Conservation (phyloP, 352 stramenopile genomes). For the Globisporangium heterothallicum region DNA sequence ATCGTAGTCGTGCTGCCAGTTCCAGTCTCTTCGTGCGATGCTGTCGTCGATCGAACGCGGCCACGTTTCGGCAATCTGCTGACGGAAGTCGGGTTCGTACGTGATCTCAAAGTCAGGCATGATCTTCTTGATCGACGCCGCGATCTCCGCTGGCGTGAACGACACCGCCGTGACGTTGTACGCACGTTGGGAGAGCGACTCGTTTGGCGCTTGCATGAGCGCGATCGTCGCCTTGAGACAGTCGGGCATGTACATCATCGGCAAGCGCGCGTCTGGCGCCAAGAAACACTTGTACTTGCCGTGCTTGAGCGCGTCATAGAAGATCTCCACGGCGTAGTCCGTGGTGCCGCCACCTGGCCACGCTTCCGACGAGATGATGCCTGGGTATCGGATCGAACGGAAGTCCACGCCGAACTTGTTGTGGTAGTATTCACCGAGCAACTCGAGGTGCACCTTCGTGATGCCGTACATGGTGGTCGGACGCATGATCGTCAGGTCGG, state of each 20-base stretch:
- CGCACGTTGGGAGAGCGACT: slow-evolving; percentile 73
- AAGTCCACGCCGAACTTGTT: slow-evolving; percentile 90
- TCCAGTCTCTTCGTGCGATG: slow-evolving; percentile 79
- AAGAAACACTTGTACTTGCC: slow-evolving; percentile 90
- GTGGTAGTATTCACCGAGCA: slow-evolving; percentile 91
- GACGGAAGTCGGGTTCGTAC: slow-evolving; percentile 87
- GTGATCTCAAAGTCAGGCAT: slow-evolving; percentile 85
- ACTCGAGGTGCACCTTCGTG: slow-evolving; percentile 90
- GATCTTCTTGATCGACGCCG: slow-evolving; percentile 77
- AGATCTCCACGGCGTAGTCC: slow-evolving; percentile 93
- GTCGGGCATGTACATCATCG: slow-evolving; percentile 95
- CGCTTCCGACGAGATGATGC: slow-evolving; percentile 86
- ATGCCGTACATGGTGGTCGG: slow-evolving; percentile 91
- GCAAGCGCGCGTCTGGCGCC: slow-evolving; percentile 65
- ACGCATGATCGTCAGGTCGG: slow-evolving; percentile 87
- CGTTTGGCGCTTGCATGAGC: slow-evolving; percentile 66
- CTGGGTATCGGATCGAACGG: slow-evolving; percentile 87
- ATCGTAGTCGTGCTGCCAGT: slow-evolving; percentile 87
- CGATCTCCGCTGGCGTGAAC: slow-evolving; percentile 86
- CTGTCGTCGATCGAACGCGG: slow-evolving; percentile 82
- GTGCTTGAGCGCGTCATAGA: slow-evolving; percentile 87
- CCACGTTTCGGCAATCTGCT: slow-evolving; percentile 91
- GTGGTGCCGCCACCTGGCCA: slow-evolving; percentile 81
- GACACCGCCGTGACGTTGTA: slow-evolving; percentile 91
- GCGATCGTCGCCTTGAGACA: slow-evolving; percentile 83